Evolutionary conservation across 2,329 filamentous ascomycete species (phyloP), one percentile per base, ranked within the genome.

Genomic region (Venturiaceae sp.): DNA sequence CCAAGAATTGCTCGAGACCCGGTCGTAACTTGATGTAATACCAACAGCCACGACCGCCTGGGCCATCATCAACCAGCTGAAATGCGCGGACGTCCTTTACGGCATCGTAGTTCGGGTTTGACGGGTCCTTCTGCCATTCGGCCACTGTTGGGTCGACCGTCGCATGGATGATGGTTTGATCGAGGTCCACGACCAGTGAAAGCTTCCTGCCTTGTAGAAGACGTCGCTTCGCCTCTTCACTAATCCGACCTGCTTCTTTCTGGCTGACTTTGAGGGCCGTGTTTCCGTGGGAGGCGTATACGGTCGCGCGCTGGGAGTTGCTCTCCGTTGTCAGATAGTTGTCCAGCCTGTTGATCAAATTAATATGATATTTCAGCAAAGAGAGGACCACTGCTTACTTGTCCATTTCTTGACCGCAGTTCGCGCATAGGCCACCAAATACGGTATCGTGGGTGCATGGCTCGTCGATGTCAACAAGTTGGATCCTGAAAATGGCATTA

Each of bases 11-110:
- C 62, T 84, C 79, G 55, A 97, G 75, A 2, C 92, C 91, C 0
- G 94, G 94, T 36, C 94, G 89, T 75, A 96, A 84, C 76, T 99
- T 99, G 77, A 99, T 95, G 73, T 97, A 99, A 73, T 99, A 99
- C 82, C 88, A 96, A 69, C 87, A 92, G n/a, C 85, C 86, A 53
- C 83, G 75, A 62, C 86, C 86, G 26, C 85, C 82, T 2, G 86
- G 86, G 0, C 86, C 87, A 65, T 96, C 91, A 63, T 99, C 92
- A 46, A 86, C 81, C 41, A 99, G 82, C 75, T 96, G 90, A 69
- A 99, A 99, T 62, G 84, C 83, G 66, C 83, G 81, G 39, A 99
- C 92, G 62, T 96, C 87, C 70, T 91, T 92, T 66, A 99, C 86
- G 4, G 92, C 90, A 21, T 88, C 84, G 71, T 96, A 85, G 66